phyloP scores from a whole-genome alignment of 2,329 filamentous ascomycete genomes.

The Graphilbum ipis-grandicollis region DNA sequence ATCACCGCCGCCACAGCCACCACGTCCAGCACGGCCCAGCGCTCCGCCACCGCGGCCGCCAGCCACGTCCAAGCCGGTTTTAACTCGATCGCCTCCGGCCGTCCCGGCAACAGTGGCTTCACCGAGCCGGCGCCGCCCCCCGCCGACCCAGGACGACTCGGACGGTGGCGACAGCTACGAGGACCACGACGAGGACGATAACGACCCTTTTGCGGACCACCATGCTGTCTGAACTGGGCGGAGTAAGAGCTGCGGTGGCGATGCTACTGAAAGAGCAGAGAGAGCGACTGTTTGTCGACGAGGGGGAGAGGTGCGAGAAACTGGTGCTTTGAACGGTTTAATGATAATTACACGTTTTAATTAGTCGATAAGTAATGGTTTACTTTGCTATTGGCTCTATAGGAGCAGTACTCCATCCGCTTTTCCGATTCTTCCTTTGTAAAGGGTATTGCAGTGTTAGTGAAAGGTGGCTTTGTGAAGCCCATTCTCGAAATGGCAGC shows the following conservation, averaged over 20 bases:
- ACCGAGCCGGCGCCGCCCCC: slow-evolving; percentile 20
- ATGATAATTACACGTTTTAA: no score
- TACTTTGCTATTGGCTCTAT: no score
- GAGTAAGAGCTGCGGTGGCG: slow-evolving; percentile 19
- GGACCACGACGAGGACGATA: slow-evolving; percentile 59
- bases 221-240: slow-evolving; percentile 43
- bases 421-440: no score
- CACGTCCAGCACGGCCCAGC: slow-evolving; percentile 21
- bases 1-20: slow-evolving; percentile 16
- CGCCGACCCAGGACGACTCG: slow-evolving; percentile 19
- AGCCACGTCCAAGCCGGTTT: slow-evolving; percentile 29
- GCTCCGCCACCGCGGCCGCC: slow-evolving; percentile 31
- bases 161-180: slow-evolving; percentile 41
- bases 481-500: no score
- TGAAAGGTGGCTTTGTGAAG: no score
- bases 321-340: no score
- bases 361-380: no score
- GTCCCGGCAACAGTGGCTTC: neutral
- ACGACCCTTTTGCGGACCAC: slow-evolving; percentile 73
- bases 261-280: no score
- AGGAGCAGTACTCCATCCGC: no score
- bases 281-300: no score
- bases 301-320: no score
- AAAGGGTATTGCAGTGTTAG: no score
- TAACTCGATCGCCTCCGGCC: slow-evolving; percentile 19